Percentiles rank a stretch among this genome's conserved stretches.
Conservation (phyloP, 2,329 filamentous ascomycete genomes). For the Hymenoscyphus scutula region DNA sequence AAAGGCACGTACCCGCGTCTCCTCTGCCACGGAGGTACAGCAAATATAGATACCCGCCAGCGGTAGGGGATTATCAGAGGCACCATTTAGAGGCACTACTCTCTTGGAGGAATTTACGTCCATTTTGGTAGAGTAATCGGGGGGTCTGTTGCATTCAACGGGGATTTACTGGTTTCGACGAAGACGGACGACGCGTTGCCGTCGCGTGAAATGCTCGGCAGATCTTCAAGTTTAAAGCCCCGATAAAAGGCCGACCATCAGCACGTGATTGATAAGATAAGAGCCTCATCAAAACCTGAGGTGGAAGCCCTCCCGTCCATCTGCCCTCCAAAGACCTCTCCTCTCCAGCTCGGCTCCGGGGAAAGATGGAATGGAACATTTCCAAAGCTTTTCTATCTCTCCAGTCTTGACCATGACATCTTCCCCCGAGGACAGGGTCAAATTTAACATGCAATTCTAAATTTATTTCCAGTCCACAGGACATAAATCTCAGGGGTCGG, state of each 20-base stretch:
- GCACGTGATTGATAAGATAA: background rate
- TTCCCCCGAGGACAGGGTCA: background rate
- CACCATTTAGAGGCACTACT: slow-evolving; percentile 24
- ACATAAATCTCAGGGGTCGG: background rate
- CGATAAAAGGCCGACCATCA: too few species aligned
- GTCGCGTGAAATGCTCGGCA: background rate
- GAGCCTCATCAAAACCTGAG: background rate
- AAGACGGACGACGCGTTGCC: background rate
- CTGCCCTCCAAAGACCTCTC: too few species aligned
- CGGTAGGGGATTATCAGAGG: slow-evolving; percentile 37
- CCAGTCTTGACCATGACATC: background rate
- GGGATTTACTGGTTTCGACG: background rate
- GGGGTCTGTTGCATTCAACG: background rate
- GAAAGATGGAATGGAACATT: background rate
- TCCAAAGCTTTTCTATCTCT: background rate
- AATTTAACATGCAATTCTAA: background rate
- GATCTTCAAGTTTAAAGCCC: background rate
- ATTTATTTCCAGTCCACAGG: background rate
- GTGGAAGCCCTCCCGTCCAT: too few species aligned
- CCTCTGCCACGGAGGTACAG: slow-evolving; percentile 80
- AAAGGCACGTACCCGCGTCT: slow-evolving; percentile 63
- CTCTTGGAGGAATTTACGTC: slow-evolving; percentile 10
- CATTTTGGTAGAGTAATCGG: background rate
- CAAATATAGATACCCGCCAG: slow-evolving; percentile 75
- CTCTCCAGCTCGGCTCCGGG: too few species aligned